Conservation (phyloP, 2,329 filamentous ascomycete species). For the Diaporthe ampelina region DNA sequence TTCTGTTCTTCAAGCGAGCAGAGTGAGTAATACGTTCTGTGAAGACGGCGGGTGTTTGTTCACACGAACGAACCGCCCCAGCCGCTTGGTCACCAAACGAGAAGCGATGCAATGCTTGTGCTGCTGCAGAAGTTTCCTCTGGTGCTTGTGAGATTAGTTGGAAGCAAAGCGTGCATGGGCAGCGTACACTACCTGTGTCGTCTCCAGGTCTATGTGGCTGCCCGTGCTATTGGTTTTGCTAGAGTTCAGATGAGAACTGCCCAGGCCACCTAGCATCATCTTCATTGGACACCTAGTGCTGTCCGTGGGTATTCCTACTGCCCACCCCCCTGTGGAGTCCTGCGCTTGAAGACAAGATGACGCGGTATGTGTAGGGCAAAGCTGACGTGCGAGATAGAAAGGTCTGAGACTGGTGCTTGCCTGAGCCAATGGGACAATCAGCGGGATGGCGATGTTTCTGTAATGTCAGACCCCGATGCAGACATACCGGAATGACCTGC, state of each 20-base stretch:
- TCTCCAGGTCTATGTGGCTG: constrained; percentile 23
- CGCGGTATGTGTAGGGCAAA: constrained; percentile 33
- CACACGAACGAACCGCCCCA: constrained; percentile 1
- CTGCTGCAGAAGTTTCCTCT: constrained; percentile 32
- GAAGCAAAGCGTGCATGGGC: constrained; percentile 26
- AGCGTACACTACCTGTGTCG: background rate
- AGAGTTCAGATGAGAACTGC: constrained; percentile 33
- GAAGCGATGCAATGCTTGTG: constrained; percentile 27
- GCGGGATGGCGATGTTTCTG: constrained; percentile 29
- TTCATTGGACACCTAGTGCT: constrained; percentile 5
- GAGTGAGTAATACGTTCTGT: background rate
- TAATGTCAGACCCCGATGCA: constrained; percentile 37
- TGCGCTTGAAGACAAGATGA: constrained; percentile 28
- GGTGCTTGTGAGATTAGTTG: constrained; percentile 24
- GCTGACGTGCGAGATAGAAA: constrained; percentile 23
- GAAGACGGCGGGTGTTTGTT: constrained; percentile 9
- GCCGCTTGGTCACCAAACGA: constrained; percentile 22
- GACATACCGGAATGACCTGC: constrained; percentile 24
- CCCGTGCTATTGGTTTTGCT: constrained; percentile 26
- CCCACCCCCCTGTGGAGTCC: constrained; percentile 31
- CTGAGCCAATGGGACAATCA: constrained; percentile 28
- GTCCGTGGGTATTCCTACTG: constrained; percentile 4
- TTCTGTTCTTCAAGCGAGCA: background rate
- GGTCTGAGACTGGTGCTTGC: constrained; percentile 33
- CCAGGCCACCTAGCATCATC: constrained; percentile 12